phyloP scores from a whole-genome alignment of 2,329 filamentous ascomycete genomes.

The Trichothecium sympodiale region DNA sequence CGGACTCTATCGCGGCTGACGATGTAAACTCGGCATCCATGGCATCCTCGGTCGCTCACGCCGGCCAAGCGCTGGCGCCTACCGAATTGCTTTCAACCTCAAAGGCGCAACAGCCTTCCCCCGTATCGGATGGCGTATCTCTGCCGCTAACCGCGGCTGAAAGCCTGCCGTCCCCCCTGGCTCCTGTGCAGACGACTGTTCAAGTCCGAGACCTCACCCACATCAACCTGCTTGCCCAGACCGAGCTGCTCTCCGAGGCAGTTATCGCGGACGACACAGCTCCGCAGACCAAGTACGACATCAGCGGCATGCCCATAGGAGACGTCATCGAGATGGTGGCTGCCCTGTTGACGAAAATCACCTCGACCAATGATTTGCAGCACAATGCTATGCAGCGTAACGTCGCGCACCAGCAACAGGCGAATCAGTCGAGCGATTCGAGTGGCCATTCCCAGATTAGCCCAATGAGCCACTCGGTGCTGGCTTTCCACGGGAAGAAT shows the following conservation, averaged over 20 bases:
- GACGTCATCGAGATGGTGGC: constrained; percentile 99
- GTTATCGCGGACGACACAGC: constrained; percentile 14
- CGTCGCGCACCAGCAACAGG: constrained; percentile 46
- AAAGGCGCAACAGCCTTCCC: constrained; percentile 21
- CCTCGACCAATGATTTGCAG: constrained; percentile 87
- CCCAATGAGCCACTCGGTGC: constrained; percentile 53
- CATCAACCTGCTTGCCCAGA: constrained; percentile 76
- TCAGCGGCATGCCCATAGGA: constrained; percentile 91
- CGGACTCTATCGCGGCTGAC: constrained; percentile 24
- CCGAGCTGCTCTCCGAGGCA: constrained; percentile 54
- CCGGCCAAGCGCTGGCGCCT: constrained; percentile 2
- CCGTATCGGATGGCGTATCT: constrained; percentile 23
- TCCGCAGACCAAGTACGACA: constrained; percentile 67
- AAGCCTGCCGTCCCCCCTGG: constrained; percentile 9
- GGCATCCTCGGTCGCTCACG: constrained; percentile 24
- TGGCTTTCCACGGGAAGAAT: constrained; percentile 97
- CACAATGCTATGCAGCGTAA: constrained; percentile 81
- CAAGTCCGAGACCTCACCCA: constrained; percentile 83
- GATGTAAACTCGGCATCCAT: constrained; percentile 35
- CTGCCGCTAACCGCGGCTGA: constrained; percentile 24
- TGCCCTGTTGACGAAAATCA: constrained; percentile 91
- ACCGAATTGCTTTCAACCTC: neutral
- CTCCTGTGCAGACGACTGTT: constrained; percentile 42
- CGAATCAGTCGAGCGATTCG: constrained; percentile 31
- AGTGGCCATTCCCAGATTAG: constrained; percentile 48